Percentiles rank a stretch among this genome's conserved stretches.
phyloP scores from a whole-genome alignment of 139 green algal genomes.

The Tetradesmus lagerheimii region DNA sequence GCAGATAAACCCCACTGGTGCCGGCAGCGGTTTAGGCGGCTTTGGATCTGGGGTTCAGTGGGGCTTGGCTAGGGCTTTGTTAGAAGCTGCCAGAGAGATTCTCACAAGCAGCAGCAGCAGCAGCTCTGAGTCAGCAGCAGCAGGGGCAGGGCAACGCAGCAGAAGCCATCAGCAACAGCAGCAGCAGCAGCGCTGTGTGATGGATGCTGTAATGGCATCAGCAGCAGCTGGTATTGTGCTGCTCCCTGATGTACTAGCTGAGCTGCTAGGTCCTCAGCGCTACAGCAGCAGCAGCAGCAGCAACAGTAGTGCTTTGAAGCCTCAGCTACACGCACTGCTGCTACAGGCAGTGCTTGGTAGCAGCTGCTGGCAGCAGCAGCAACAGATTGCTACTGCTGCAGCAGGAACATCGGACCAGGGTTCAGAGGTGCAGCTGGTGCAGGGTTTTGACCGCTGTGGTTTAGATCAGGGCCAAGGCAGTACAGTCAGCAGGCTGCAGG shows the following conservation, averaged over 20 bases:
- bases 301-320: not conserved
- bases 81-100: constrained; percentile 5
- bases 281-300: constrained; percentile 18
- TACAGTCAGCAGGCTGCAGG: constrained; percentile 11
- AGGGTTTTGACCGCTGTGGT: not conserved
- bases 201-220: constrained; percentile 1
- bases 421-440: not conserved
- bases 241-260: constrained; percentile 17
- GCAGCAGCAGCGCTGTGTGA: constrained; percentile 14
- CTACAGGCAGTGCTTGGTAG: constrained; percentile 6
- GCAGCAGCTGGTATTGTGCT: constrained; percentile 28
- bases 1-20: not conserved
- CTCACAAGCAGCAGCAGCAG: not conserved
- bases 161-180: constrained; percentile 40
- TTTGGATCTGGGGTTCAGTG: constrained; percentile 28
- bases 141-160: not conserved
- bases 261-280: not conserved
- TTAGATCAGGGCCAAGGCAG: constrained; percentile 21
- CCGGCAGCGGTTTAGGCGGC: constrained; percentile 8
- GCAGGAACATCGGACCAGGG: not conserved
- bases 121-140: not conserved
- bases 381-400: not conserved
- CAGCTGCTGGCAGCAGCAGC: not conserved
- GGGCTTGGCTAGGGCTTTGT: not conserved
- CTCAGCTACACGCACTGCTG: not conserved